These are phyloP conservation scores for Phytophthora sp. DNA, from an alignment of 352 stramenopile genomes.

Conservation along the genomic window DNA sequence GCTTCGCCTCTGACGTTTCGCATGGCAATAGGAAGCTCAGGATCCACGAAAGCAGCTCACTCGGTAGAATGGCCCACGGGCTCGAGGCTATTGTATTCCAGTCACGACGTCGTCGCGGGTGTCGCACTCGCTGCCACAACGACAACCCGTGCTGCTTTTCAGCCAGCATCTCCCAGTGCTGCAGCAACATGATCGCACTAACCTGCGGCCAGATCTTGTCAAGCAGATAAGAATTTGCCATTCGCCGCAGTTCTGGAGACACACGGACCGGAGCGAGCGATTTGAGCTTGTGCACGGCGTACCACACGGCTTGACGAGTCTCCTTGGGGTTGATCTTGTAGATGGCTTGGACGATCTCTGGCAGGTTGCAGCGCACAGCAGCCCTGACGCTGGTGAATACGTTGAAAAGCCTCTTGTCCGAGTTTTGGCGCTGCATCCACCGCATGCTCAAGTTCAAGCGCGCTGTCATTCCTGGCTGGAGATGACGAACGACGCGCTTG, in stretches of 20 bases:
- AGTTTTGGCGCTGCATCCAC: conserved; percentile 12
- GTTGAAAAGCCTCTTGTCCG: conserved; percentile 17
- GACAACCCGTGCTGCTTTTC: background rate
- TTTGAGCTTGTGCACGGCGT: conserved; percentile 17
- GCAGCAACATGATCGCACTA: conserved; percentile 10
- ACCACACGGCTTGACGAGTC: conserved; percentile 21
- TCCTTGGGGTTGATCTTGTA: conserved; percentile 13
- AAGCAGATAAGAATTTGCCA: conserved; percentile 4
- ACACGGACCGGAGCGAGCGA: background rate
- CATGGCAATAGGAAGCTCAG: conserved; percentile 12
- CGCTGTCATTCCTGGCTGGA: conserved; percentile 6
- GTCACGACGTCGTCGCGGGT: conserved; percentile 3
- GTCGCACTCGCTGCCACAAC: background rate
- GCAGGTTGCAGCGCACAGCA: conserved; percentile 14
- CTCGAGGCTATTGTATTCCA: conserved; percentile 9
- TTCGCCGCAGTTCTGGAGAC: background rate
- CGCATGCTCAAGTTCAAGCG: conserved; percentile 12
- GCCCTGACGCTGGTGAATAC: conserved; percentile 20
- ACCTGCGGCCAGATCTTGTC: conserved; percentile 16
- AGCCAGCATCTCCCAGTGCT: conserved; percentile 7
- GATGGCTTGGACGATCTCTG: conserved; percentile 8
- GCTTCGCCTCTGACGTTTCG: conserved; percentile 7
- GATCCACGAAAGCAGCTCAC: conserved; percentile 5
- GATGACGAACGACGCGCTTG: conserved; percentile 14
- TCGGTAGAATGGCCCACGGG: conserved; percentile 11